Base-by-base conservation (phyloP, 768 basidiomycete genomes). In the Harrya chromipes region DNA sequence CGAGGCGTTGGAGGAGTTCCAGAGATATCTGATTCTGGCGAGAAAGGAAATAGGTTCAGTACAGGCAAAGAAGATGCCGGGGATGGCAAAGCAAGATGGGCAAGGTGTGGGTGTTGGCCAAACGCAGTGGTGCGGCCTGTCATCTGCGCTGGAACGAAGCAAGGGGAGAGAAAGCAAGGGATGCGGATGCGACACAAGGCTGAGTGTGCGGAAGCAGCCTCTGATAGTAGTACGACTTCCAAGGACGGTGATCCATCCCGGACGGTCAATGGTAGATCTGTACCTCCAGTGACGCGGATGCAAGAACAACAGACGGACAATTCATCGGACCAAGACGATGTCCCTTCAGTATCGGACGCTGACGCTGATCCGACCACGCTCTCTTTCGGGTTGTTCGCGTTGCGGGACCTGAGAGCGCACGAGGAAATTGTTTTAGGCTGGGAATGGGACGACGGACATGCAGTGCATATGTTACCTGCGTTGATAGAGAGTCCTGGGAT, bases 401-500 rank as follows among this genome's bases (percentile, higher is more conserved):
- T 84, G 16, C 70, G 82, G 11, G 87, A 90, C 53, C 75, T 97
- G 55, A 79, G 78, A 47, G 80, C 80, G 29, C 77, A 86, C 41
- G 92, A 94, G 55, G 94, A 97, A 70, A 80, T 97, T 17, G 82
- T 94, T 0, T 70, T 97, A 0, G 88, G 87, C 0, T 97, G 94
- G 93, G 93, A 97, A 64, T 98, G 94, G 94, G 94, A 97, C 58
- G 94, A 98, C 60, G 83, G 83, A 2, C 88, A 91, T 62, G 83
- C 85, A 1, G 80, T 94, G 0, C 94, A 95, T 67, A 72, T 75
- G 52, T 71, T 92, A 1, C 87, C 82, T n/a, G 82, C 82, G 8
- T 67, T 89, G 43, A 72, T 90, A 49, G 71, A 82, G 57, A 67
- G 76, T 5, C 81, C 83, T 5, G 69, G 74, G 50, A 58, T 77